Evolutionary conservation across 345 rosid species (phyloP), one percentile per base, ranked within the genome.

Genomic region (Pugionium cornutum): DNA sequence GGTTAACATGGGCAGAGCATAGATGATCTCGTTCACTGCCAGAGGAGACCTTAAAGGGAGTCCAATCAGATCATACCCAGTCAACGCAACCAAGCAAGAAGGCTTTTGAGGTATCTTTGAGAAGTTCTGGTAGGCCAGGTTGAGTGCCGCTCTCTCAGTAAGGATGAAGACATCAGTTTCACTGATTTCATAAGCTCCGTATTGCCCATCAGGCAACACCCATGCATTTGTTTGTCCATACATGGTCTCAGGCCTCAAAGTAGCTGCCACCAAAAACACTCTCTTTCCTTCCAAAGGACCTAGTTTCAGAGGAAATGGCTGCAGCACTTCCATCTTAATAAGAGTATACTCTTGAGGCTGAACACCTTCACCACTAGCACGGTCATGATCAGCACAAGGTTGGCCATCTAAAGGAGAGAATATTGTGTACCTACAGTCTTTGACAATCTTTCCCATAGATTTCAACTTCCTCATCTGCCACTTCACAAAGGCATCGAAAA

Each of bases 221-320:
- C 98, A 92, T 11, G 94, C 95, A 68, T 92, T 92, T 58, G 98
- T 92, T 65, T 89, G 97, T 44, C 97, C 98, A 33, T 86, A 92
- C 98, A 92, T 84, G 37, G 97, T 92, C 85, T 92, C 97, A 0
- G 98, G 98, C 74, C 98, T 87, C 87, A 89, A 52, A 6, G 98
- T 89, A 64, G 91, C 97, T 47, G 96, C 96, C 54, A 80, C 97
- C 77, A 92, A 73, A 74, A 78, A 92, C 58, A 89, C 88, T 41
- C 67, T 86, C 77, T 73, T 89, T 26, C 97, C 94, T 77, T 88
- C 84, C 59, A 92, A 67, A 69, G 79, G 77, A 11, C 72, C 83
- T 53, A 89, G 67, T 69, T 92, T 88, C 9, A 72, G 58, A 4
- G 94, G 89, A 51, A 88, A 88, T 3, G 98, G 97, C 27, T 69